A percentile compares a stretch with the other conserved stretches of the same genome.
phyloP scores from a whole-genome alignment of 768 basidiomycete species.

The Mycena alexandri region DNA sequence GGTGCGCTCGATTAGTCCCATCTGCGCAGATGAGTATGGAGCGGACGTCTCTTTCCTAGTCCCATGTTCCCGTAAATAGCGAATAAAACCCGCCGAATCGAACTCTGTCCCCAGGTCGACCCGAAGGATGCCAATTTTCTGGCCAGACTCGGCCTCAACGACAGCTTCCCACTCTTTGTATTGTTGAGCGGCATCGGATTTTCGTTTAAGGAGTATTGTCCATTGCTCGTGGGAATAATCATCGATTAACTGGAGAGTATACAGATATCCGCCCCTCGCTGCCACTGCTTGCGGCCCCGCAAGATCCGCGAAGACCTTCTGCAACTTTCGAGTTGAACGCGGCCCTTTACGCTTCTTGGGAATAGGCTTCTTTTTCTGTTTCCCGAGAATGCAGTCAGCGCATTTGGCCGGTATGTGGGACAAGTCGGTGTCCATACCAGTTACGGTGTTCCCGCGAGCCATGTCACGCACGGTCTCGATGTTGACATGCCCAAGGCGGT shows the following conservation, averaged over 20 bases:
- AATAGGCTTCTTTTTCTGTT: constrained; percentile 19
- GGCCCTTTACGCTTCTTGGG: constrained; percentile 10
- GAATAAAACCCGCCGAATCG: too few species aligned
- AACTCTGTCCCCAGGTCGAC: too few species aligned
- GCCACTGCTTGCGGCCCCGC: too few species aligned
- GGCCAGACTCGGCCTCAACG: constrained; percentile 9
- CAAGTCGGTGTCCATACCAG: constrained; percentile 15
- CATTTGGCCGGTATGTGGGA: constrained; percentile 12
- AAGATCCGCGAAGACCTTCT: too few species aligned
- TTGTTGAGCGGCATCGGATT: neutral
- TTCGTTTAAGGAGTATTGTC: neutral
- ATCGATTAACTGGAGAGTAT: too few species aligned
- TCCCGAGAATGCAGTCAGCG: constrained; percentile 19
- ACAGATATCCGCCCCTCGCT: too few species aligned
- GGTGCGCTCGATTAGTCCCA: neutral
- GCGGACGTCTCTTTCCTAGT: neutral
- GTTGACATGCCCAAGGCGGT: constrained; percentile 1
- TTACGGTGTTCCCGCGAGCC: constrained; percentile 2
- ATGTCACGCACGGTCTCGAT: constrained; percentile 5
- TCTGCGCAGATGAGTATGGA: neutral
- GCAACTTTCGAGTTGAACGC: too few species aligned
- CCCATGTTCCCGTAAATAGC: too few species aligned
- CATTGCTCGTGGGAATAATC: too few species aligned
- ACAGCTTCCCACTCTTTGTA: neutral
- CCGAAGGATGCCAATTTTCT: constrained; percentile 9